Evolutionary conservation across 768 basidiomycete genomes (phyloP).

Genomic region (Agaricus blazei): DNA sequence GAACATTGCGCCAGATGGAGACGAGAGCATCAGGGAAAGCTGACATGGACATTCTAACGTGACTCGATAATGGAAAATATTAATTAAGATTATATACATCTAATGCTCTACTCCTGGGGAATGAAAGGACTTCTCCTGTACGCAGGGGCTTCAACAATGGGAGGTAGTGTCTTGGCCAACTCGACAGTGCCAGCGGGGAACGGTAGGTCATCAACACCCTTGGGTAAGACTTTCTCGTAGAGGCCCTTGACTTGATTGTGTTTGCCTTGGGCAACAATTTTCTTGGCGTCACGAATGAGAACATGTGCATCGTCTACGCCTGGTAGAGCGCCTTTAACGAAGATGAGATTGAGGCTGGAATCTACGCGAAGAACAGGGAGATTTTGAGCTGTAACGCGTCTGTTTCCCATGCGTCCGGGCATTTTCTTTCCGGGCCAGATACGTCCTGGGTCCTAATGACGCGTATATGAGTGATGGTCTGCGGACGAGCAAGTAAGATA

Average conservation of each 20-base stretch:
- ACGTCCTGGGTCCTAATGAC: conserved; percentile 83
- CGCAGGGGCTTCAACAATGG: conserved; percentile 65
- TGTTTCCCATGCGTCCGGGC: conserved; percentile 90
- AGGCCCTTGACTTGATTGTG: conserved; percentile 67
- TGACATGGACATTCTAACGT: neutral
- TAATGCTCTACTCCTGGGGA: conserved; percentile 50
- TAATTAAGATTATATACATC: conserved; percentile 12
- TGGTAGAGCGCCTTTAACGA: conserved; percentile 87
- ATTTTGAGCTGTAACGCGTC: conserved; percentile 81
- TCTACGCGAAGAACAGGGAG: conserved; percentile 88
- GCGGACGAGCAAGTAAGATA: neutral
- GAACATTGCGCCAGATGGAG: neutral
- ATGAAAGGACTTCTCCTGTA: conserved; percentile 76
- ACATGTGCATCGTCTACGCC: conserved; percentile 88
- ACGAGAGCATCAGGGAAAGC: neutral
- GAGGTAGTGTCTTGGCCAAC: conserved; percentile 61
- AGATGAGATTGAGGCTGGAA: conserved; percentile 79
- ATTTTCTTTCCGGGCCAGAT: conserved; percentile 98
- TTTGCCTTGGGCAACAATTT: conserved; percentile 62
- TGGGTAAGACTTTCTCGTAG: conserved; percentile 74
- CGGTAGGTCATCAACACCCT: conserved; percentile 79
- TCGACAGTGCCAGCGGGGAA: conserved; percentile 88
- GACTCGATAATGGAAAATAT: neutral
- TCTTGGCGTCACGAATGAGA: conserved; percentile 83
- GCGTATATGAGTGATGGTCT: neutral